Base-by-base conservation (phyloP, 306 rosid species). In the Quercus berberidifolia region DNA sequence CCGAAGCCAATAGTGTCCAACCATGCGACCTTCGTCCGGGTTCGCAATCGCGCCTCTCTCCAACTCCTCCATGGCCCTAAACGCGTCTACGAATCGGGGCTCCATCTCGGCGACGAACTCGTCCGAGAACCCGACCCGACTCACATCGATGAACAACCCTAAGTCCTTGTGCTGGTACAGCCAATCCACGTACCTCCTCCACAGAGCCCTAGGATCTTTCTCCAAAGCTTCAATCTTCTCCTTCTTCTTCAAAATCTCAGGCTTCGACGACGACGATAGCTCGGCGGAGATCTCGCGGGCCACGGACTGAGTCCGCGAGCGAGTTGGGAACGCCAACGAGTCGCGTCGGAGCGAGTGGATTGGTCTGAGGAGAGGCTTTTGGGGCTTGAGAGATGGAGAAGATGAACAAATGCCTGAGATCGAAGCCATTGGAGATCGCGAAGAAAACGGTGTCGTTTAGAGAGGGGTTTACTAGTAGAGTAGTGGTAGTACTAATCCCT, bases 11-110 rank as follows among this genome's bases (percentile, higher is more conserved):
- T 95, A 95, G 87, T 95, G 99, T 0, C 99, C 99, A 28, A 95
- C 99, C 99, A 93, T 95, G 21, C 99, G 91, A 10, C 93, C 86
- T 73, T 95, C 99, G 17, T 95, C 99, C n/a, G 99, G 98, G 57
- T 95, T 95, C 10, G 99, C 97, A 78, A 95, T 91, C 58, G 99
- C 92, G 1, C 99, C 99, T 9, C 81, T 91, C 83, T 95, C 99
- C 33, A 95, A 77, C 74, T 86, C 92, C 87, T 74, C 98, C 99
- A 95, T 95, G 5, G 96, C 96, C 8, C 54, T 54, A 12, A 95
- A 85, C 72, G 99, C 99, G 46, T 76, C 78, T 79, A 77, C 78
- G 7, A 95, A 79, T n/a, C 88, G 86, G 14, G 96, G 92, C 86
- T 95, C 98, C 98, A 95, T 95, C 78, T 89, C 79, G 33, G 35